Base-by-base conservation (phyloP, 805 yeast species). In the Ogataea minuta region DNA sequence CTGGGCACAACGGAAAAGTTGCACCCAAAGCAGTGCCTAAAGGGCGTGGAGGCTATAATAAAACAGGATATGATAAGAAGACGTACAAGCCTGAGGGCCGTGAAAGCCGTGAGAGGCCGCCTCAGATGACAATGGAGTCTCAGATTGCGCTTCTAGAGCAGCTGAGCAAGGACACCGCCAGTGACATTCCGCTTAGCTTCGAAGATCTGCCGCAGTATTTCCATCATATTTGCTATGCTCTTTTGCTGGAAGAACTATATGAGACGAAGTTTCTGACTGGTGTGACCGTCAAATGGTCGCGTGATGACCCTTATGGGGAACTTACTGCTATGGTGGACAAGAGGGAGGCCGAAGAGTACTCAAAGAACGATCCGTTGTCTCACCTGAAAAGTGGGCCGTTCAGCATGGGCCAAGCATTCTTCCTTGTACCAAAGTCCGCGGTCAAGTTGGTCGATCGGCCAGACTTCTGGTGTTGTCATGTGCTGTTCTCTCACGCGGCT, bases 201-300 rank as follows among this genome's bases (percentile, higher is more conserved):
- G 74, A 73, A 9, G 63, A 72, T 20, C 53, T 81, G 49, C 60
- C 66, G 8, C 68, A 70, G 13, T 82, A 83, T 52, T 74, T 72
- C 53, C 63, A 71, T 45, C 80, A 77, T 46, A 74, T 79, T 66
- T 72, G 83, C 39, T 74, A 73, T 57, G 79, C 79, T 37, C 56
- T 82, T 39, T 80, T 77, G 43, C 63, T 79, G 28, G 90, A 83
- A 54, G 85, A 82, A 49, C 70, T 74, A 37, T 60, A 68, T 17
- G 74, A 70, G 19, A 64, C 67, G 12, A 67, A 69, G 7, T 70
- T 76, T 34, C 59, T 71, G 26, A 63, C 70, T 0, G 73, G 75
- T 36, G 70, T 78, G 47, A 60, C 67, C 7, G 63, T 80, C 30
- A 46, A 46, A 13, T 54, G 60, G 53, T 79, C 76, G 70, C 36